These are phyloP conservation scores for Liquidambar formosana DNA, from an alignment of 164 flowering plant species.

Conservation along the genomic window DNA sequence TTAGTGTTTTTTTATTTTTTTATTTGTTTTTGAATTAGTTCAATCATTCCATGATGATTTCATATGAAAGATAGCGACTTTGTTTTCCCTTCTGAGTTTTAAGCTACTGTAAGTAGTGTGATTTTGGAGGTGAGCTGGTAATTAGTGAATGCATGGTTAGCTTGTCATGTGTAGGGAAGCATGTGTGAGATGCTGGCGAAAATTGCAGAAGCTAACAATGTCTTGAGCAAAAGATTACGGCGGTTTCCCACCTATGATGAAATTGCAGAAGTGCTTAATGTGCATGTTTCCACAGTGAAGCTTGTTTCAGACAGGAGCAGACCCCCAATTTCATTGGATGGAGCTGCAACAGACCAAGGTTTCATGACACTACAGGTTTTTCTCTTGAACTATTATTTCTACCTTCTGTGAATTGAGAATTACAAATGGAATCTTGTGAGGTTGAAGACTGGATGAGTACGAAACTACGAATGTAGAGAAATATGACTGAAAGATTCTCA, in stretches of 20 bases:
- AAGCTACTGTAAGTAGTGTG: neutral
- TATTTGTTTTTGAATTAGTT: too few relatives aligned
- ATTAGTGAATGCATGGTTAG: constrained; percentile 56
- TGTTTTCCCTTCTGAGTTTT: neutral
- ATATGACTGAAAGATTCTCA: too few relatives aligned
- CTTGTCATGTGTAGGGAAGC: constrained; percentile 60
- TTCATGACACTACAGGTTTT: constrained; percentile 51
- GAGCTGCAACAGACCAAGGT: constrained; percentile 31
- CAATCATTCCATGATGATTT: neutral
- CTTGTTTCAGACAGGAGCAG: constrained; percentile 40
- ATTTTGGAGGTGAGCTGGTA: constrained; percentile 27
- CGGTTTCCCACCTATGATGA: constrained; percentile 47
- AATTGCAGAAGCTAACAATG: constrained; percentile 48
- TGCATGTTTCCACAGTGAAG: constrained; percentile 33
- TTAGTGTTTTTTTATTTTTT: too few relatives aligned
- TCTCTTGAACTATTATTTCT: neutral
- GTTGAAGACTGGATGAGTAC: too few relatives aligned
- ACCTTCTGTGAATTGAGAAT: too few relatives aligned
- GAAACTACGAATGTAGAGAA: too few relatives aligned
- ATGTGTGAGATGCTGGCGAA: constrained; percentile 42
- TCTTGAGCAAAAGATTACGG: constrained; percentile 34
- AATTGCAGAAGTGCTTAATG: constrained; percentile 36
- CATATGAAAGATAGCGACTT: neutral
- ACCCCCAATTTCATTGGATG: constrained; percentile 53
- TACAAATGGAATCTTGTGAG: too few relatives aligned